Conservation (phyloP, 2,329 filamentous ascomycete species). For the Exophiala viscosa region DNA sequence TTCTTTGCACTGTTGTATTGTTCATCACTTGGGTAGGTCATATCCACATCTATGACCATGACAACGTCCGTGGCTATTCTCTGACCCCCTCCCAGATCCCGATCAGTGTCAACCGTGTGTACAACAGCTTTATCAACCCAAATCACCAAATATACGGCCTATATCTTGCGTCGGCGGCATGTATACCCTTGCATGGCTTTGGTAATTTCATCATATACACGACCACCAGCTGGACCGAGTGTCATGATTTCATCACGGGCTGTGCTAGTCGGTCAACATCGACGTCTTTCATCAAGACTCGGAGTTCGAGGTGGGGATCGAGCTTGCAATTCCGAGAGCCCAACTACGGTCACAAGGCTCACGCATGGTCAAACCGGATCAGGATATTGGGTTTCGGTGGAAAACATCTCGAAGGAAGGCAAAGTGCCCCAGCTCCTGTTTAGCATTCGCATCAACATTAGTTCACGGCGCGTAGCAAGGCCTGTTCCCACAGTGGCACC, state of each 20-base stretch:
- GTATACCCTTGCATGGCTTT: constrained; percentile 20
- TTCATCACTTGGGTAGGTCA: constrained; percentile 20
- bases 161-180: constrained; percentile 14
- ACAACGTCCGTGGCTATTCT: background rate
- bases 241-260: constrained; percentile 12
- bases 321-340: background rate
- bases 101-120: constrained; percentile 19
- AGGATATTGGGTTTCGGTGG: background rate
- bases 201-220: constrained; percentile 20
- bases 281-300: background rate
- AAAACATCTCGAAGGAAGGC: no score
- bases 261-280: background rate
- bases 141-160: constrained; percentile 20
- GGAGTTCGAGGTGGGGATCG: constrained; percentile 4
- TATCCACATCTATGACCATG: no score
- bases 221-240: constrained; percentile 18
- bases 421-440: no score
- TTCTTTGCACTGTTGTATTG: constrained; percentile 19
- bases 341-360: background rate
- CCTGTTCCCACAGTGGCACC: no score
- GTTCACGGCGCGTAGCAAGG: no score
- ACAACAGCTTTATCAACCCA: constrained; percentile 21
- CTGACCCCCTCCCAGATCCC: constrained; percentile 5
- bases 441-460: no score
- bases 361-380: background rate